Evolutionary conservation across 768 basidiomycete genomes (phyloP), one percentile per base, ranked within the genome.

Genomic region (Pholiota conissans): DNA sequence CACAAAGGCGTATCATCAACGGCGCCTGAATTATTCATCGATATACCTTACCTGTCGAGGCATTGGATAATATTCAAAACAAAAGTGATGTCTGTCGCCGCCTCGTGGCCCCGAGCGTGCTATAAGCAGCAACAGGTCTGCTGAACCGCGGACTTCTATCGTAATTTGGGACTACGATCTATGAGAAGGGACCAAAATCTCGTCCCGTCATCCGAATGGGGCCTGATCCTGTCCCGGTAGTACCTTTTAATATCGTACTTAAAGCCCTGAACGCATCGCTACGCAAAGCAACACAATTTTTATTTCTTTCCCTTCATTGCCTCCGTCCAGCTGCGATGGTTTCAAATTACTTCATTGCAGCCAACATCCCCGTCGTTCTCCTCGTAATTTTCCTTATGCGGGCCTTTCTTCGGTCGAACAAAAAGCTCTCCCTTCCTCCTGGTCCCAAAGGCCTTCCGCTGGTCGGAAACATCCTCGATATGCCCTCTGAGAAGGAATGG

Each of bases 401-500:
- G 40, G 40, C 48, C 61, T 59, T 70, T 65, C 35, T 61, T 75
- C 55, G 63, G 71, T 58, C 66, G 58, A 34, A 55, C 57, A 55
- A 65, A 60, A 52, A 57, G 27, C 62, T 61, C 35, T 65, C 76
- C 7, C 73, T 83, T 14, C 79, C 79, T 30, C 81, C 79, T 16
- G 85, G 84, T 13, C 85, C 85, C 0, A 76, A 69, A 52, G 79
- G 79, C 40, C 69, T 85, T 35, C 84, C 79, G 3, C 67, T 86
- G 11, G 66, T 86, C 26, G 85, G 84, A 13, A 85, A 82, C 60
- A 62, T 81, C 10, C 68, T 82, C 24, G 79, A 83, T 59, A 79
- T 86, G 76, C 80, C 84, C 28, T 65, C 68, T 13, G 73, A 75
- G 30, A 71, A 76, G 60, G 77, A 76, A 56, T 85, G 84, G 83